Conservation (phyloP, 306 rosid species). For the Myrica gale region DNA sequence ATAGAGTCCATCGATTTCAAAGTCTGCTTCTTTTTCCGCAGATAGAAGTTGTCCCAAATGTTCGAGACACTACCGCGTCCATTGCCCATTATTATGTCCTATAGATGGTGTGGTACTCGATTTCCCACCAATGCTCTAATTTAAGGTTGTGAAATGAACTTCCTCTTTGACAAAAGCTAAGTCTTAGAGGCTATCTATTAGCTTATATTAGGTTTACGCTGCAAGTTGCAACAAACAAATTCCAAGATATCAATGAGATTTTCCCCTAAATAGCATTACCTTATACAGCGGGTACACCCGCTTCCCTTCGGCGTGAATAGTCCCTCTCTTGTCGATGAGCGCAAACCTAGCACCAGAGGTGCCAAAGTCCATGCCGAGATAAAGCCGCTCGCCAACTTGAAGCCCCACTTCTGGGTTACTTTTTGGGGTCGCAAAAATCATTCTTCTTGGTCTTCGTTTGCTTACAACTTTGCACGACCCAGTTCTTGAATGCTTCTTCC, state of each 20-base stretch:
- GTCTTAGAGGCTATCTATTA: neutral
- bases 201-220: neutral
- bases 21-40: no score
- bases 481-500: slow-evolving; percentile 32
- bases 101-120: neutral
- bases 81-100: neutral
- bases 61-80: neutral
- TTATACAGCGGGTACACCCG: slow-evolving; percentile 54
- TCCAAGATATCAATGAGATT: neutral
- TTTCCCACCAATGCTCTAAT: neutral
- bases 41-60: neutral
- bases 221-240: neutral
- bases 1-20: no score
- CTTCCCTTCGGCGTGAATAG: slow-evolving; percentile 67
- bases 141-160: neutral
- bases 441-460: slow-evolving; percentile 31
- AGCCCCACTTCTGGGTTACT: slow-evolving; percentile 26
- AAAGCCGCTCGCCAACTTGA: slow-evolving; percentile 44
- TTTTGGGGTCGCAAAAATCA: slow-evolving; percentile 35
- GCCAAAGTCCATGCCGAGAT: slow-evolving; percentile 91
- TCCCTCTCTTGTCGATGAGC: slow-evolving; percentile 55
- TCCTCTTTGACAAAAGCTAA: neutral
- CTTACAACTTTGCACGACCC: slow-evolving; percentile 16
- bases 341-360: slow-evolving; percentile 91
- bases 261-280: slow-evolving; percentile 39